Conservation (phyloP, 2,329 filamentous ascomycete species). For the Aaosphaeria pasadenensis region DNA sequence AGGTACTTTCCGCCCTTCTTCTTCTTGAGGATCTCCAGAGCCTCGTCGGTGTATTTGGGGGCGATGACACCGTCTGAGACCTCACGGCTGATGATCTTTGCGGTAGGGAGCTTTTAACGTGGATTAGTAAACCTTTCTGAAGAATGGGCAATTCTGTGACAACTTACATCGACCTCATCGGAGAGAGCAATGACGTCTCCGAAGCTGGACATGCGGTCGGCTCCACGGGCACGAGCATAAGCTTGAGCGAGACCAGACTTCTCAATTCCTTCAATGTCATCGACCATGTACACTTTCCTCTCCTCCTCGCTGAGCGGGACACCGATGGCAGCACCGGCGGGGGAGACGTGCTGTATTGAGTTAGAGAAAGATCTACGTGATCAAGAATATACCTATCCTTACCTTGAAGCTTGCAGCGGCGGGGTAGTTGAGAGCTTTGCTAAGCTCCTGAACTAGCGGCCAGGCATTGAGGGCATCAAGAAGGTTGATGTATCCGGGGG, state of each 20-base stretch:
- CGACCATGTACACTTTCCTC: slow-evolving; percentile 97
- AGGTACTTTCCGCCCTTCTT: slow-evolving; percentile 99
- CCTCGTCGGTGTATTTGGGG: slow-evolving; percentile 78
- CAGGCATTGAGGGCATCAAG: slow-evolving; percentile 95
- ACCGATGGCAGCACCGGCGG: slow-evolving; percentile 91
- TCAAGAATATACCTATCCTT: background rate
- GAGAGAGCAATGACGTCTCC: slow-evolving; percentile 94
- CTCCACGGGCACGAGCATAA: slow-evolving; percentile 90
- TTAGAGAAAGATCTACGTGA: background rate
- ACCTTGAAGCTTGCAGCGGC: slow-evolving; percentile 89
- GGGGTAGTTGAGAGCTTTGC: slow-evolving; percentile 78
- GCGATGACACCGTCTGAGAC: slow-evolving; percentile 97
- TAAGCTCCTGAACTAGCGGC: slow-evolving; percentile 95
- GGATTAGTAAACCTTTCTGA: background rate
- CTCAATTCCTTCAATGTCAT: slow-evolving; percentile 88
- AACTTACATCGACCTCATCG: slow-evolving; percentile 70
- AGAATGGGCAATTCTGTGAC: background rate
- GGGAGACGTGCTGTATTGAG: slow-evolving; percentile 76
- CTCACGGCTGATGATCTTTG: slow-evolving; percentile 96
- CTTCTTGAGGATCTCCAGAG: slow-evolving; percentile 88
- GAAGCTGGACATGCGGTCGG: slow-evolving; percentile 98
- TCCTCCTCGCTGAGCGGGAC: slow-evolving; percentile 82
- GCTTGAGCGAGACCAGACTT: slow-evolving; percentile 84
- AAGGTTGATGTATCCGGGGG: slow-evolving; percentile 96
- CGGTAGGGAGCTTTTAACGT: slow-evolving; percentile 62